Conservation (phyloP, 2,329 filamentous ascomycete species). For the Zelopaecilomyces penicillatus region DNA sequence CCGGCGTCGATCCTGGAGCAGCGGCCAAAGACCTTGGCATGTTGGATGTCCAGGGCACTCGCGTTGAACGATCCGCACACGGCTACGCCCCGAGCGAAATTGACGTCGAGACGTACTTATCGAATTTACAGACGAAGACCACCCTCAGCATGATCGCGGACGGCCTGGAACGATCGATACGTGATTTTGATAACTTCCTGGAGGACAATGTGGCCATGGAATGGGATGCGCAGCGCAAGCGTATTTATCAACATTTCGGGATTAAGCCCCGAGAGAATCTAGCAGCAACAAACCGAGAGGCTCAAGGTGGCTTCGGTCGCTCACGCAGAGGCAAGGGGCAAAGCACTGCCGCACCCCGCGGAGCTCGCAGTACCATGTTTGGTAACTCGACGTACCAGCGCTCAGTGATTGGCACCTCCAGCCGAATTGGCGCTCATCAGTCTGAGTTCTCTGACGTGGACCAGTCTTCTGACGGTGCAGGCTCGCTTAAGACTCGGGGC, state of each 20-base stretch:
- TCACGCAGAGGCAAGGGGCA: constrained; percentile 44
- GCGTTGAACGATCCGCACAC: constrained; percentile 34
- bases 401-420: constrained; percentile 79
- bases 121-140: constrained; percentile 81
- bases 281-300: constrained; percentile 33
- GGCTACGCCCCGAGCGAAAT: constrained; percentile 44
- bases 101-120: constrained; percentile 71
- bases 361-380: constrained; percentile 42
- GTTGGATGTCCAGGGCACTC: constrained; percentile 52
- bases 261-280: constrained; percentile 55
- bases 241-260: constrained; percentile 94
- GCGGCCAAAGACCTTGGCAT: constrained; percentile 80
- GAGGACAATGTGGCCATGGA: constrained; percentile 93
- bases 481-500: constrained; percentile 33
- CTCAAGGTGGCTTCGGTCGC: constrained; percentile 50
- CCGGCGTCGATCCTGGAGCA: constrained; percentile 79
- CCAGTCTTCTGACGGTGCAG: constrained; percentile 42
- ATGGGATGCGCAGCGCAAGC: constrained; percentile 88
- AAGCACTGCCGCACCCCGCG: constrained; percentile 40
- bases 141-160: constrained; percentile 87
- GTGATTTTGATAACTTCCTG: constrained; percentile 87
- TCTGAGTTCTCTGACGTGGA: constrained; percentile 62
- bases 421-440: constrained; percentile 55
- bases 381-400: constrained; percentile 62
- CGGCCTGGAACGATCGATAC: constrained; percentile 78